These are phyloP conservation scores for Tetraselmis chui DNA, from an alignment of 139 green algal genomes.

Conservation along the genomic window DNA sequence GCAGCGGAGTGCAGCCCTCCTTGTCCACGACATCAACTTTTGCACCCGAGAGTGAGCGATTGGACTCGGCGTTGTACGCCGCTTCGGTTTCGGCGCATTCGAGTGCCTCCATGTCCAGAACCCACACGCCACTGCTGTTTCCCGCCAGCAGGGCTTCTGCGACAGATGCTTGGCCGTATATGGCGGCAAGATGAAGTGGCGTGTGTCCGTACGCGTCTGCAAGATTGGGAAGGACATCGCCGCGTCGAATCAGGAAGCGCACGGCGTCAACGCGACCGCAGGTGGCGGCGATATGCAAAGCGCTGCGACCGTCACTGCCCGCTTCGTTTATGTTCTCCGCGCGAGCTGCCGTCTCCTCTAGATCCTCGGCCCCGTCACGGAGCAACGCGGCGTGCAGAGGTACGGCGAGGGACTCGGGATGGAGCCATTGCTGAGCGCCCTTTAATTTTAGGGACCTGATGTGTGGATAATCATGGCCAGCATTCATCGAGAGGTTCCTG, in stretches of 20 bases:
- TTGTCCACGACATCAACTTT: not conserved
- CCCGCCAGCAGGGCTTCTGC: not conserved
- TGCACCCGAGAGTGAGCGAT: too few species aligned
- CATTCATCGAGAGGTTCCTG: too few species aligned
- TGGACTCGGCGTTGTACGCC: too few species aligned
- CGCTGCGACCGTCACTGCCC: not conserved
- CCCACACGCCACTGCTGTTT: not conserved
- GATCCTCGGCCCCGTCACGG: not conserved
- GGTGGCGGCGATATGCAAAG: not conserved
- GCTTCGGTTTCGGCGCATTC: not conserved
- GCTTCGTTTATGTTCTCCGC: not conserved
- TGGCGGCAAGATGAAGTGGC: not conserved
- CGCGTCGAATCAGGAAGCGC: not conserved
- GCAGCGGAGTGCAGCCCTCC: not conserved
- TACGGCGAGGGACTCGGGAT: too few species aligned
- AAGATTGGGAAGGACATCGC: not conserved
- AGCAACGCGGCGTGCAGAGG: too few species aligned
- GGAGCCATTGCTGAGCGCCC: too few species aligned
- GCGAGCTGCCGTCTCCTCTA: not conserved
- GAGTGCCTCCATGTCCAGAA: not conserved
- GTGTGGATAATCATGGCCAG: not conserved
- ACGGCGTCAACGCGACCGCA: not conserved
- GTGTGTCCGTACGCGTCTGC: not conserved
- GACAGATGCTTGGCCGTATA: not conserved
- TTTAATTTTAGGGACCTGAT: too few species aligned